Conservation (phyloP, 495 filamentous ascomycete genomes). For the Penicillium manginii region DNA sequence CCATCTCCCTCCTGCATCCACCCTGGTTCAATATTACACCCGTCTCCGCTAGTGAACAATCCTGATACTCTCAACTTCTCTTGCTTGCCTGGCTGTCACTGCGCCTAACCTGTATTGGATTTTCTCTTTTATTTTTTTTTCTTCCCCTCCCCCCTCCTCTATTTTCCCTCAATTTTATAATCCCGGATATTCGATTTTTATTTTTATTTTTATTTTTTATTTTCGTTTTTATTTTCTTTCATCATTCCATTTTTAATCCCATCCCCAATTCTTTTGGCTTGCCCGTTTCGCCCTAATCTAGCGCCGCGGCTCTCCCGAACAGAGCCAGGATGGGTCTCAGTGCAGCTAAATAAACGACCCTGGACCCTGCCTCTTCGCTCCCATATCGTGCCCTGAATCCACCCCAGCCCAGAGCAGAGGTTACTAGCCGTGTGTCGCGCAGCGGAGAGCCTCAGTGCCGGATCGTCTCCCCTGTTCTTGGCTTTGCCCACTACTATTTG, state of each 20-base stretch:
- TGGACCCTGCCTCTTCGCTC: conserved; percentile 47
- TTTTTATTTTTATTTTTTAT: conserved; percentile 19
- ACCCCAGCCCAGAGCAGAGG: conserved; percentile 31
- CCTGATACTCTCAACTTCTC: conserved; percentile 19
- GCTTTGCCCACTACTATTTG: background rate
- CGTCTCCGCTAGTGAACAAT: conserved; percentile 44
- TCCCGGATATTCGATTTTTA: conserved; percentile 9
- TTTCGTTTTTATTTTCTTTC: conserved; percentile 8
- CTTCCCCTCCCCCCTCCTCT: conserved; percentile 15
- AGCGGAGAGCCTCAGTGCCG: conserved; percentile 22
- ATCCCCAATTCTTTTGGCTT: background rate
- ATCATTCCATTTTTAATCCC: conserved; percentile 8
- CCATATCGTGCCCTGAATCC: conserved; percentile 34
- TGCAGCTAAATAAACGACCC: conserved; percentile 53
- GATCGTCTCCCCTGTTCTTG: conserved; percentile 11
- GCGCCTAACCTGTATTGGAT: conserved; percentile 4
- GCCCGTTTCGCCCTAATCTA: conserved; percentile 16
- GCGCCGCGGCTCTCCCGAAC: conserved; percentile 10
- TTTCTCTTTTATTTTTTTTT: conserved; percentile 23
- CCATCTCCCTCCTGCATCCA: conserved; percentile 43
- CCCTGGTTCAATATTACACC: conserved; percentile 49
- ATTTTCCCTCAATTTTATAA: conserved; percentile 16
- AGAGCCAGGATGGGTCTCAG: conserved; percentile 33
- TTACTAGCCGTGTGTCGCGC: conserved; percentile 27
- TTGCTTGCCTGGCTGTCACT: conserved; percentile 2